Conservation (phyloP, 208 protist species). For the Trypanosoma scelopori region DNA sequence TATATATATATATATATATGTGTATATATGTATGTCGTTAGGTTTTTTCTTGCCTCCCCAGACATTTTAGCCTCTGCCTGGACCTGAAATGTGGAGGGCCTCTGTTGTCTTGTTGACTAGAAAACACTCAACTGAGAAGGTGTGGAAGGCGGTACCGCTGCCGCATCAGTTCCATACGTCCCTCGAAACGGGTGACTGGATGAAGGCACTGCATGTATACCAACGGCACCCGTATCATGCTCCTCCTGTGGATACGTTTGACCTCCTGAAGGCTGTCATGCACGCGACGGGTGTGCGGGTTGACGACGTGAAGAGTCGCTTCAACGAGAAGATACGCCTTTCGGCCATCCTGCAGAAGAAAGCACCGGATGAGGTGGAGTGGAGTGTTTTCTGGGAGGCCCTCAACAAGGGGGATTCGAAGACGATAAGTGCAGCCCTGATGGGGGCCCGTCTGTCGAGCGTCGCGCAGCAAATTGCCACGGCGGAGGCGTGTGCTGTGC, state of each 20-base stretch:
- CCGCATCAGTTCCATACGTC: constrained; percentile 71
- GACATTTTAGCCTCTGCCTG: not conserved
- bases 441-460: constrained; percentile 45
- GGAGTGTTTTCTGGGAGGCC: constrained; percentile 83
- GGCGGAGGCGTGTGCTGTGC: constrained; percentile 85
- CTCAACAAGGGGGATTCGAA: constrained; percentile 82
- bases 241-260: constrained; percentile 83
- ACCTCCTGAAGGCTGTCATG: constrained; percentile 83
- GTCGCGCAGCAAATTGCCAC: constrained; percentile 64
- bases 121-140: constrained; percentile 34
- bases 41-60: constrained; percentile 6
- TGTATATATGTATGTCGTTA: constrained; percentile 2
- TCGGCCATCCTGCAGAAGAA: constrained; percentile 68
- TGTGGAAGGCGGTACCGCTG: constrained; percentile 86
- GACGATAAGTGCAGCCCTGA: constrained; percentile 71
- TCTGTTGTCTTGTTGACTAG: not conserved
- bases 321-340: constrained; percentile 86
- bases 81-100: constrained; percentile 17
- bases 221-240: constrained; percentile 88
- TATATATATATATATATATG: not conserved
- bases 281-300: constrained; percentile 79
- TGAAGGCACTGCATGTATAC: constrained; percentile 73
- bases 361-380: constrained; percentile 83
- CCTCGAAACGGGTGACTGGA: constrained; percentile 81
- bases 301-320: constrained; percentile 83